Evolutionary conservation across 1,284 basidiomycete species (phyloP).

Genomic region (Polyporus tsugae): DNA sequence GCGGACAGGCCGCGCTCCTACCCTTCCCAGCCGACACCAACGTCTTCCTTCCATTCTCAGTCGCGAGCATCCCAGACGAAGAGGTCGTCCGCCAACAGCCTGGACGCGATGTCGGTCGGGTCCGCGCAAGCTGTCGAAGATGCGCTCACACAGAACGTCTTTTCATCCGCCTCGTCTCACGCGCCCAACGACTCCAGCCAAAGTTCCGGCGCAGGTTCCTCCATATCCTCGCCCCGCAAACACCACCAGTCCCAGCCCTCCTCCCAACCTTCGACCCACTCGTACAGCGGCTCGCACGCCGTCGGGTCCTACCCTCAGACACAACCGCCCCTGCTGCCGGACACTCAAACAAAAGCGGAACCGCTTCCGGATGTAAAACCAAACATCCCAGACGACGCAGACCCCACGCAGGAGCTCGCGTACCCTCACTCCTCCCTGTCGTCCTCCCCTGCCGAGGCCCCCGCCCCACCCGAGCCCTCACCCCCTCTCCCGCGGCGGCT

Average conservation of each 20-base stretch:
- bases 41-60: not conserved
- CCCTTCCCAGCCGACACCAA: not conserved
- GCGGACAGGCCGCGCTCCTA: not conserved
- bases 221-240: not conserved
- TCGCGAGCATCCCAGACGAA: not conserved
- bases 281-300: slow-evolving; percentile 21
- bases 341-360: not conserved
- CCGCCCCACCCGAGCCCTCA: not conserved
- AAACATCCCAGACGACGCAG: not conserved
- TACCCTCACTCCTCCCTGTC: not conserved
- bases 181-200: not conserved
- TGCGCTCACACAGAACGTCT: slow-evolving; percentile 29
- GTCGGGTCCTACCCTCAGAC: slow-evolving; percentile 3
- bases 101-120: slow-evolving; percentile 14
- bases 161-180: not conserved
- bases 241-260: not conserved
- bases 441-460: not conserved
- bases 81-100: slow-evolving; percentile 6
- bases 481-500: slow-evolving; percentile 22
- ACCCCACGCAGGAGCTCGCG: slow-evolving; percentile 1
- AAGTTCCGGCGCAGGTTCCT: not conserved
- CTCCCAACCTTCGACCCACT: not conserved
- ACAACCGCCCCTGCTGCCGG: not conserved
- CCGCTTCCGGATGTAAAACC: not conserved
- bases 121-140: slow-evolving; percentile 34